Percentiles rank a stretch among this genome's conserved stretches.
Evolutionary conservation across 306 rosid species (phyloP).

Genomic region (cucumber (Cucumis sativus)): Cucumber_9930_V3 NC_026660.2:17655001-17655500

Average conservation of each 20-base stretch:
- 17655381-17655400: constrained; percentile 89
- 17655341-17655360: constrained; percentile 74
- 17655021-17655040: background rate
- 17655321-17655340: constrained; percentile 87
- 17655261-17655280: constrained; percentile 57
- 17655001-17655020: background rate
- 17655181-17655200: constrained; percentile 80
- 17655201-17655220: constrained; percentile 92
- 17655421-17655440: constrained; percentile 72
- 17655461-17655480: constrained; percentile 62
- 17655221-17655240: constrained; percentile 73
- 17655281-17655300: constrained; percentile 87
- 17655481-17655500: constrained; percentile 23
- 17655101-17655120: background rate
- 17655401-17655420: constrained; percentile 74
- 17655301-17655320: constrained; percentile 95
- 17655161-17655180: constrained; percentile 85
- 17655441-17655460: constrained; percentile 87
- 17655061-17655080: background rate
- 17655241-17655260: constrained; percentile 70
- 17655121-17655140: background rate
- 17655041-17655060: background rate
- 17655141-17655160: constrained; percentile 17
- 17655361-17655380: constrained; percentile 85
- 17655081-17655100: background rate